These are phyloP conservation scores for Penicillium palitans DNA, from an alignment of 2,329 filamentous ascomycete species.

Conservation along the genomic window DNA sequence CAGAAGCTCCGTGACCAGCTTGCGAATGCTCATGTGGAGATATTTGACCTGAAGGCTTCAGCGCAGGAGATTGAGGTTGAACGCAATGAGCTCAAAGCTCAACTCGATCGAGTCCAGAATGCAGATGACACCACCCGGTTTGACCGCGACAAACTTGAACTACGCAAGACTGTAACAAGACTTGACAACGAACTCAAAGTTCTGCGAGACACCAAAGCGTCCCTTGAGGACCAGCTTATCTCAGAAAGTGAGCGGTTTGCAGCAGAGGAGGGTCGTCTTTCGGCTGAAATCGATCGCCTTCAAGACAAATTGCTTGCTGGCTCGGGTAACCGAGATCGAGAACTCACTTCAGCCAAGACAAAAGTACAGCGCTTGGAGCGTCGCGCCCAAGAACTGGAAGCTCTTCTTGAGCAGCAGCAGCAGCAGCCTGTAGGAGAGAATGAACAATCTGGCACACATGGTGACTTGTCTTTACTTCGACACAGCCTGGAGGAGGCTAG, in stretches of 20 bases:
- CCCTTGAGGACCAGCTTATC: constrained; percentile 64
- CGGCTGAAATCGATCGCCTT: constrained; percentile 51
- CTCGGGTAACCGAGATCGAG: constrained; percentile 48
- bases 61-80: constrained; percentile 63
- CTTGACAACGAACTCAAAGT: constrained; percentile 67
- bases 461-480: constrained; percentile 61
- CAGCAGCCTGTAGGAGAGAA: constrained; percentile 51
- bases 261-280: constrained; percentile 63
- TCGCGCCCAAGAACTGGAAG: constrained; percentile 51
- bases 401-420: constrained; percentile 57
- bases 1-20: constrained; percentile 65
- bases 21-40: constrained; percentile 58
- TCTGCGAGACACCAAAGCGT: constrained; percentile 63
- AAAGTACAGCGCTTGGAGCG: constrained; percentile 67
- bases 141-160: constrained; percentile 68
- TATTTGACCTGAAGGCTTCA: constrained; percentile 59
- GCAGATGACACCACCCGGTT: constrained; percentile 60
- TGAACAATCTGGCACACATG: constrained; percentile 35
- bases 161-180: constrained; percentile 66
- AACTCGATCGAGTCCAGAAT: constrained; percentile 57
- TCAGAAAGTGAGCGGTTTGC: constrained; percentile 66
- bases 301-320: constrained; percentile 51
- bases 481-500: constrained; percentile 64
- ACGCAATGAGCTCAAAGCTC: constrained; percentile 64
- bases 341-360: constrained; percentile 56